Conservation (phyloP, 78 protist genomes). For the Dictyostelium purpureum region DNA sequence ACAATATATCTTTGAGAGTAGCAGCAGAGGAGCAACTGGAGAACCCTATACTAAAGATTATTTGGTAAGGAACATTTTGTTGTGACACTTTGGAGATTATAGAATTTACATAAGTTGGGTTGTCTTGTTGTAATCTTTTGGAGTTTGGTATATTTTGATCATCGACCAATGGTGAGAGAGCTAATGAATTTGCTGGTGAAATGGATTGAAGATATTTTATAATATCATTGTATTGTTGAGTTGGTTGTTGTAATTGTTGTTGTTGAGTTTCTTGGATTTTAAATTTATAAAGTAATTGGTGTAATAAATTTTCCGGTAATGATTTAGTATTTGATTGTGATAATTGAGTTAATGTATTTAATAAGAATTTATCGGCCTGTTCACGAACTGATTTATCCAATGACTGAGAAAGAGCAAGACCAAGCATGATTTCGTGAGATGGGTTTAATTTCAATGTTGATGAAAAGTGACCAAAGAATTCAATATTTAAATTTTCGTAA, state of each 20-base stretch:
- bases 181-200: constrained; percentile 17
- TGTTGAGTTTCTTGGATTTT: constrained; percentile 19
- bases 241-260: neutral
- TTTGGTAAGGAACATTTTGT: neutral
- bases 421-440: constrained; percentile 64
- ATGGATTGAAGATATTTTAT: constrained; percentile 41
- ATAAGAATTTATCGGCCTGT: constrained; percentile 61
- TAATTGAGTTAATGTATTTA: constrained; percentile 7
- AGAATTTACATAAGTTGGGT: constrained; percentile 1
- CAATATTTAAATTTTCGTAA: neutral
- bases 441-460: constrained; percentile 50
- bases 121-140: neutral
- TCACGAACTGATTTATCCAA: constrained; percentile 28
- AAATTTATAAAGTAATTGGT: constrained; percentile 61
- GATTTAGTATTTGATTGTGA: constrained; percentile 66
- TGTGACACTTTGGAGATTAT: constrained; percentile 9
- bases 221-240: neutral
- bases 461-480: constrained; percentile 44
- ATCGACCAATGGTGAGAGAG: constrained; percentile 22
- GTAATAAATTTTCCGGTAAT: constrained; percentile 73
- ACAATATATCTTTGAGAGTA: constrained; percentile 47
- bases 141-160: neutral
- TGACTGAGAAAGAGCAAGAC: constrained; percentile 64
- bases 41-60: constrained; percentile 6
- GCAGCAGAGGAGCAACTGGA: constrained; percentile 14